Base-by-base conservation (phyloP, 2,329 filamentous ascomycete species). In the Juglanconis sp. region DNA sequence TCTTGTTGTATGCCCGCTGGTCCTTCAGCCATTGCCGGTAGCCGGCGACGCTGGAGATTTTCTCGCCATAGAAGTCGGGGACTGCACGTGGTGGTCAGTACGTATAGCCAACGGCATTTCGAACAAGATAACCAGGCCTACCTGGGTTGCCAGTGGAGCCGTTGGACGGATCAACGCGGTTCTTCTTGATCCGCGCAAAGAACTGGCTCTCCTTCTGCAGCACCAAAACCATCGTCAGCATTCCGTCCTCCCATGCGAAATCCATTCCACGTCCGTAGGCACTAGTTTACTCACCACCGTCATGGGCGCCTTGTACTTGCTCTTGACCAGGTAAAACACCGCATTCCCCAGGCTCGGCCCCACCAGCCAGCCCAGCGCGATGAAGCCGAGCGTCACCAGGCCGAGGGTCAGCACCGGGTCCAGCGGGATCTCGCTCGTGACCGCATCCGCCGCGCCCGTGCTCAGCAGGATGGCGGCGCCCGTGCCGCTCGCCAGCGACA, bases 21-120 rank as follows among this genome's bases (percentile, higher is more conserved):
- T 99, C 95, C 81, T 96, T 98, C 70, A 99, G 78, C 95, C 95
- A 99, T 74, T 92, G 88, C 69, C 95, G 82, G 75, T 98, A 99
- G 51, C 91, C 93, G 57, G 87, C 83, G 30, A 98, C 92, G 69
- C 92, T 96, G 55, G 90, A 91, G 69, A 99, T 96, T 83, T 97
- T 98, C 79, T 99, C 95, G 69, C 95, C 95, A 71, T 99, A 99
- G 77, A 96, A 99, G 73, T 99, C 95, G 48, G 94, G 93, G 1
- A 96, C 91, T 83, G 56, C 65, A 55, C 38, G 40, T 53, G 10
- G 15, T 48, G 5, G 8, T 24, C 13, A 10, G 15, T 35, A 61
- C 4, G 51, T 56, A 30, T 24, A 60, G 30, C 32, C 30, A 42
- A 10, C 8, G 24, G 36, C n/a, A 40, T 4, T 11, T 3, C 1